A percentile compares a stretch with the other conserved stretches of the same genome.
These are phyloP conservation scores for Sanguinoderma infundibulare DNA, from an alignment of 1,284 basidiomycete species.

Conservation along the genomic window DNA sequence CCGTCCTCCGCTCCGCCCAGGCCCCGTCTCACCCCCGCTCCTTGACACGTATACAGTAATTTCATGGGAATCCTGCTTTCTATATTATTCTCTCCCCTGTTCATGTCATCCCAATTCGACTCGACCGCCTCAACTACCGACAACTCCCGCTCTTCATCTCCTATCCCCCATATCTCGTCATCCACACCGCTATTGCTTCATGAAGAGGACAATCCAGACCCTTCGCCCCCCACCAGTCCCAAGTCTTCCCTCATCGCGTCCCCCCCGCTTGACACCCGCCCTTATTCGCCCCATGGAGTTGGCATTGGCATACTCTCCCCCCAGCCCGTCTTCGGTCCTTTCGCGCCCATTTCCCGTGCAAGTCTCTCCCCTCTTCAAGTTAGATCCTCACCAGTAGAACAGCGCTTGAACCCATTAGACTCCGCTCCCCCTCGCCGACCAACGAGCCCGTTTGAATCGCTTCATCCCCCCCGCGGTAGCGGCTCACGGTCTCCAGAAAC, in stretches of 20 bases:
- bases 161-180: constrained; percentile 13
- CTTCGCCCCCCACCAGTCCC: constrained; percentile 18
- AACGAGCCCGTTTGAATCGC: constrained; percentile 18
- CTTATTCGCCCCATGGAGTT: constrained; percentile 32
- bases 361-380: constrained; percentile 24
- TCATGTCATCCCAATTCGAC: constrained; percentile 35
- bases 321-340: constrained; percentile 30
- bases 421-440: constrained; percentile 12
- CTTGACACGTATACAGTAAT: constrained; percentile 6
- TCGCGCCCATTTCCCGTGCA: constrained; percentile 25
- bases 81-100: constrained; percentile 37
- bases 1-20: constrained; percentile 3
- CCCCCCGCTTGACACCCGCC: constrained; percentile 28
- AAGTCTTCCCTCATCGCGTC: constrained; percentile 24
- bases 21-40: not conserved
- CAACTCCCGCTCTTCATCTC: constrained; percentile 32
- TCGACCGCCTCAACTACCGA: constrained; percentile 27
- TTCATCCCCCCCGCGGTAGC: constrained; percentile 10
- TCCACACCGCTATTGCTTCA: constrained; percentile 12
- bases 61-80: constrained; percentile 41
- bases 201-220: constrained; percentile 20
- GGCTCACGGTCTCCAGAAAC: constrained; percentile 19
- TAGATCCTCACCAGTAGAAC: constrained; percentile 28
- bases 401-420: constrained; percentile 27
- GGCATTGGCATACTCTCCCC: constrained; percentile 35